Conservation (phyloP, 805 yeast species). For the Yarrowia divulgata region DNA sequence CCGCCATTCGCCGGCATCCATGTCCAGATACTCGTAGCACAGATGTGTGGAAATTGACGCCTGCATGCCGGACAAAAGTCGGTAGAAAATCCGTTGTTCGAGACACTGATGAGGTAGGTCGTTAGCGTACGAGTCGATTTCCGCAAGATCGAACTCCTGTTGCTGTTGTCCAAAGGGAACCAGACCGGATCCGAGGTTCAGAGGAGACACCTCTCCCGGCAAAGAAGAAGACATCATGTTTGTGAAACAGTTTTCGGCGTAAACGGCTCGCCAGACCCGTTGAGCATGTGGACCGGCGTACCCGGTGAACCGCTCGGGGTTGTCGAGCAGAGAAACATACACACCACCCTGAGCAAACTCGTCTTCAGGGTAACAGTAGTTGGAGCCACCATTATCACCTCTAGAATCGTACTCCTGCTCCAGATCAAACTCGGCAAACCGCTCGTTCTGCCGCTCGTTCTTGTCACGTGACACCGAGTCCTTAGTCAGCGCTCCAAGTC, state of each 20-base stretch:
- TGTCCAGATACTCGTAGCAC: slow-evolving; percentile 78
- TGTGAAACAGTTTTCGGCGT: slow-evolving; percentile 88
- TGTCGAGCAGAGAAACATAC: slow-evolving; percentile 81
- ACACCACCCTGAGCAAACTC: slow-evolving; percentile 57
- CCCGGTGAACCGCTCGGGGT: slow-evolving; percentile 97
- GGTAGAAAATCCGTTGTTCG: slow-evolving; percentile 88
- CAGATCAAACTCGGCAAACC: slow-evolving; percentile 47
- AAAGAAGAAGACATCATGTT: slow-evolving; percentile 43
- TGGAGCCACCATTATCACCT: slow-evolving; percentile 40
- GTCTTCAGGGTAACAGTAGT: slow-evolving; percentile 56
- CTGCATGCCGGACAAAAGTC: slow-evolving; percentile 91
- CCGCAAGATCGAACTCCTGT: slow-evolving; percentile 45
- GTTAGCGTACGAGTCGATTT: slow-evolving; percentile 46
- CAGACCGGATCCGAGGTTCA: slow-evolving; percentile 39
- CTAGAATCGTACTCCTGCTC: slow-evolving; percentile 52
- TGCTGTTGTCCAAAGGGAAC: slow-evolving; percentile 43
- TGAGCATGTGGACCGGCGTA: slow-evolving; percentile 92
- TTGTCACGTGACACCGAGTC: slow-evolving; percentile 48
- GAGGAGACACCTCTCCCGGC: slow-evolving; percentile 31
- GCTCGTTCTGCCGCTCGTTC: slow-evolving; percentile 42
- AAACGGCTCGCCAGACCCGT: slow-evolving; percentile 92
- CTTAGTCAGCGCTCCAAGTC: slow-evolving; percentile 62
- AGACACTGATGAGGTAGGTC: slow-evolving; percentile 66
- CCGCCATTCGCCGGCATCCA: slow-evolving; percentile 77
- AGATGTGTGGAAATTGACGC: slow-evolving; percentile 94